Base-by-base conservation (phyloP, 305 asterid genomes). In the Fraxinus nigra region DNA sequence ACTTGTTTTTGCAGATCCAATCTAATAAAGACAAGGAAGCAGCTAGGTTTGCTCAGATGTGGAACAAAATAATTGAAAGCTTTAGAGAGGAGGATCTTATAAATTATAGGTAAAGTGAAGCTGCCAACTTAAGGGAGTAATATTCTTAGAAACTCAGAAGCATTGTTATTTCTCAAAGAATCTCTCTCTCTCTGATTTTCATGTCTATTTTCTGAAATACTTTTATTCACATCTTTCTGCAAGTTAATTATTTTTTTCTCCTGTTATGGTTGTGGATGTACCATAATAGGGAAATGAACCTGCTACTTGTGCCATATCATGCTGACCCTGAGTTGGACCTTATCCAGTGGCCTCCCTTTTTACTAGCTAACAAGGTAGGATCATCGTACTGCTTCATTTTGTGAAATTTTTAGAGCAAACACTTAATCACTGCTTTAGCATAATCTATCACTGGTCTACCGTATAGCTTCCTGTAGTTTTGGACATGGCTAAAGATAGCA, bases 311-410 rank as follows among this genome's bases (percentile, higher is more conserved):
- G 82, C 99, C 99, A 65, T 93, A 93, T 89, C 92, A 91, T 89
- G 98, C 98, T 81, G 99, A 96, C 86, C 97, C 88, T 14, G 98
- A 91, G 80, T 85, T 96, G 81, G 95, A 94, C 91, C 95, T 94
- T 84, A 95, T 93, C 80, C 98, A 93, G 85, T 96, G 99, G 99
- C 99, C 99, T 89, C 99, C 99, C 1, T 96, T 96, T 92, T 85
- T 96, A 83, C 90, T 96, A 83, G 99, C 99, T 79, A 96, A 98
- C 95, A 96, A 93, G 98, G 99, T 94, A 83, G 26, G 37, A 28
- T 72, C 82, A 77, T 43, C 48, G 20, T 75, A 76, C 79, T 86
- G 63, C 80, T 84, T 82, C 77, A 70, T 73, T 82, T 81, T 54
- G 63, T 74, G 76, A 72, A 77, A 32, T 63, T 70, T 82, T 80